Evolutionary conservation across 2,329 filamentous ascomycete genomes (phyloP).

Genomic region (Stagonosporopsis tanaceti): DNA sequence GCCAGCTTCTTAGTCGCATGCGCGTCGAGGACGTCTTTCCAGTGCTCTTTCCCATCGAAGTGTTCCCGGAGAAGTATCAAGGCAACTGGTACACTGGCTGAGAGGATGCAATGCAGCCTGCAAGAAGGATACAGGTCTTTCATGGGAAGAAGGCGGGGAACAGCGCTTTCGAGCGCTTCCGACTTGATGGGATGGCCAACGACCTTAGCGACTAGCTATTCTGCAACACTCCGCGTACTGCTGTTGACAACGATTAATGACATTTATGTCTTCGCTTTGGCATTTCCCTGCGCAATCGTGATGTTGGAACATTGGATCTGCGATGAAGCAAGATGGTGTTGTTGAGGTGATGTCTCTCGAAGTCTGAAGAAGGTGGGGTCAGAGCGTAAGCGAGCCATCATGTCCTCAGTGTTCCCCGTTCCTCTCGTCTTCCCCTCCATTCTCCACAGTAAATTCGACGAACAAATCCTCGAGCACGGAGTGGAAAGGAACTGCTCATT

Average conservation of each 20-base stretch:
- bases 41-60: constrained; percentile 1
- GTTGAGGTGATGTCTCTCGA: background rate
- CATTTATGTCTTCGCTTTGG: background rate
- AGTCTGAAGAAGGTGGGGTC: constrained; percentile 12
- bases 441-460: background rate
- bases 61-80: constrained; percentile 2
- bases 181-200: background rate
- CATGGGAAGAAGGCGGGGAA: background rate
- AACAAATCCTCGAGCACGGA: background rate
- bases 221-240: background rate
- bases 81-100: background rate
- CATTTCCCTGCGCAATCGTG: background rate
- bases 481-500: background rate
- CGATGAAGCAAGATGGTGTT: background rate
- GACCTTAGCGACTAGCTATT: background rate
- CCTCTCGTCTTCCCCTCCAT: background rate
- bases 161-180: background rate
- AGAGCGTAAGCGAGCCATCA: background rate
- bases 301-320: background rate
- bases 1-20: background rate
- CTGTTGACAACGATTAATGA: background rate
- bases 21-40: background rate
- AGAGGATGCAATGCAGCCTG: background rate
- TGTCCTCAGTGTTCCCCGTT: background rate
- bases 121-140: background rate